phyloP scores from a whole-genome alignment of 176 grass and related monocot species.

The Miscanthus lutarioriparius region DNA sequence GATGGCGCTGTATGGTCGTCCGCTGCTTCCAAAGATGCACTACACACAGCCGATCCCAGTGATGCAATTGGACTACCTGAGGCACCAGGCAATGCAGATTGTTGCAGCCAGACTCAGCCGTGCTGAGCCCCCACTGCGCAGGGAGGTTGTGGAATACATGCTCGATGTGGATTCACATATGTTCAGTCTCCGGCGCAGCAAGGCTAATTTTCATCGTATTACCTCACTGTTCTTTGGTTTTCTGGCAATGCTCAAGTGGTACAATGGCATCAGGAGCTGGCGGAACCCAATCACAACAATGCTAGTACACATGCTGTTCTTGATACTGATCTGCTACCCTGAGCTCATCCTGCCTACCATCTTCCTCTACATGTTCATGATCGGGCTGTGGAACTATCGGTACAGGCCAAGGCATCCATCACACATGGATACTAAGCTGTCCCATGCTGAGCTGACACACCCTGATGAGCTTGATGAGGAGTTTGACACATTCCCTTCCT shows the following conservation, averaged over 20 bases:
- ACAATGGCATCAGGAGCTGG: conserved; percentile 78
- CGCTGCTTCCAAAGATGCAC: conserved; percentile 92
- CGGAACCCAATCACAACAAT: conserved; percentile 81
- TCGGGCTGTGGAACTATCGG: conserved; percentile 86
- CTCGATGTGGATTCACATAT: conserved; percentile 95
- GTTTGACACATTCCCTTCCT: conserved; percentile 81
- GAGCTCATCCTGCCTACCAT: conserved; percentile 94
- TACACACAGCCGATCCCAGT: conserved; percentile 84
- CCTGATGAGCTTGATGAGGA: conserved; percentile 97
- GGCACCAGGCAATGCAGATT: conserved; percentile 79
- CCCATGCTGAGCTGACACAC: conserved; percentile 67
- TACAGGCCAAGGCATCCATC: conserved; percentile 75
- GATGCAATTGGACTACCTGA: conserved; percentile 66
- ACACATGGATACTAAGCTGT: conserved; percentile 92
- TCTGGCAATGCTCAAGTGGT: conserved; percentile 60
- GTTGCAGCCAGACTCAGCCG: conserved; percentile 72
- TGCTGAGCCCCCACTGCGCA: conserved; percentile 72
- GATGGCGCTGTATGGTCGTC: conserved; percentile 73
- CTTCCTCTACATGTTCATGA: conserved; percentile 94
- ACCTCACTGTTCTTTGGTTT: conserved; percentile 67
- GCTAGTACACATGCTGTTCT: conserved; percentile 80
- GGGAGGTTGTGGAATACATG: conserved; percentile 91
- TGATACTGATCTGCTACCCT: conserved; percentile 88
- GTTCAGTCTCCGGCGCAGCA: conserved; percentile 91
- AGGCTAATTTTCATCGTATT: conserved; percentile 94